Base-by-base conservation (phyloP, 106 monocot species). In the Phalaenopsis equestris region DNA sequence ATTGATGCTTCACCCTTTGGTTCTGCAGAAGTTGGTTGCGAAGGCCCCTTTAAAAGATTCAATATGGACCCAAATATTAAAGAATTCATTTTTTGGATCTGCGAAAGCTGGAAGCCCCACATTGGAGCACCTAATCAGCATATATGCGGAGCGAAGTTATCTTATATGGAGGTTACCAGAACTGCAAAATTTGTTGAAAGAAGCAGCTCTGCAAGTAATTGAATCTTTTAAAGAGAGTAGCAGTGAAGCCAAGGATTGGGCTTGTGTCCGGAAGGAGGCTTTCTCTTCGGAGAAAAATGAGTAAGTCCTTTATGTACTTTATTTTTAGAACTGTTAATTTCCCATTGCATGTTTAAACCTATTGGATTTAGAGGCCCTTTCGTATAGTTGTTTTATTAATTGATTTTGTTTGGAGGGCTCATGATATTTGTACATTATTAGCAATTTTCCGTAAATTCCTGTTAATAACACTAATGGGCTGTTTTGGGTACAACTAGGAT, bases 251-350 rank as follows among this genome's bases (percentile, higher is more conserved):
- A 90, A 75, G 73, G 91, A 99, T 79, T 99, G 91, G 95, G 82
- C 84, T 17, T 99, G 99, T 74, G 88, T 99, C 21, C 87, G 95
- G 45, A 89, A 87, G 77, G 99, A 99, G 76, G 90, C 93, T 21
- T 99, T 99, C 86, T 86, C 93, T 68, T 95, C 89, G 2, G 93
- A 90, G 36, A 95, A 84, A 83, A 99, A 99, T 84, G 99, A 99
- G 99, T 99, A 85, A 87, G 95, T 83, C 18, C 19, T 12, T 30
- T 39, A 23, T 46, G 39, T 30, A 21, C 18, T 81, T 23, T 56
- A 10, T 16, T 2, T 42, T 65, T 48, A 3, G 43, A 74, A 6
- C 3, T 52, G 52, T 10, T 52, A 52, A 52, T 52, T 12, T 52
- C 14, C 48, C 7, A 11, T 48, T 10, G 6, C 47, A 47, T 47